Conservation (phyloP, 2,329 filamentous ascomycete genomes). For the Hymenotorrendiella dingleyae region DNA sequence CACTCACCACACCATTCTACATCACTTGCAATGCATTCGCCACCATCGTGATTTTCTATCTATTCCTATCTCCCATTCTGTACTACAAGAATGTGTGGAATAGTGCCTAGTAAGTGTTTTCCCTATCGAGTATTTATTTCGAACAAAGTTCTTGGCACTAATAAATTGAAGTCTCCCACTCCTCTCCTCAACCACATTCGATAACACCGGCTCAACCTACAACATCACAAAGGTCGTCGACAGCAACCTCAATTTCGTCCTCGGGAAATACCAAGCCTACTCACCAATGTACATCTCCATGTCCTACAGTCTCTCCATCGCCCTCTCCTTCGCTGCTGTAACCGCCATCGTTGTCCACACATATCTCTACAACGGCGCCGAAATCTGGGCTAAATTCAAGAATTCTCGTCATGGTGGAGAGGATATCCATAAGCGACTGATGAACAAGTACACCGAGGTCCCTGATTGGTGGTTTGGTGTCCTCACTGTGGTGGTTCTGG, state of each 20-base stretch:
- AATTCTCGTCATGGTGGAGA: not conserved
- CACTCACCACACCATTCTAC: slow-evolving; percentile 56
- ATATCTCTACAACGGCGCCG: slow-evolving; percentile 58
- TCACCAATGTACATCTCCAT: slow-evolving; percentile 69
- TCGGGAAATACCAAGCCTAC: slow-evolving; percentile 59
- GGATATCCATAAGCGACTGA: slow-evolving; percentile 41
- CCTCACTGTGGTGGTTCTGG: slow-evolving; percentile 7
- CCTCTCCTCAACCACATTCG: slow-evolving; percentile 64
- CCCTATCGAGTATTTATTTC: too few relatives aligned
- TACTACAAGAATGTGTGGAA: slow-evolving; percentile 64
- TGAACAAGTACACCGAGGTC: slow-evolving; percentile 47
- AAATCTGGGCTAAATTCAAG: slow-evolving; percentile 46
- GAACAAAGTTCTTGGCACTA: too few relatives aligned
- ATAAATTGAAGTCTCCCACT: slow-evolving; percentile 45
- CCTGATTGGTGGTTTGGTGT: slow-evolving; percentile 51
- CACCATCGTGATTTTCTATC: slow-evolving; percentile 59
- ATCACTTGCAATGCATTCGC: slow-evolving; percentile 68
- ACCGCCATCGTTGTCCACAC: slow-evolving; percentile 61
- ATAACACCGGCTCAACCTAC: slow-evolving; percentile 60
- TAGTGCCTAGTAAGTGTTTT: slow-evolving; percentile 38
- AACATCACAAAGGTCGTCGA: slow-evolving; percentile 59
- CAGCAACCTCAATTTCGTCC: slow-evolving; percentile 54
- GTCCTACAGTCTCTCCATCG: slow-evolving; percentile 64
- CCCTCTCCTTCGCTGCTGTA: slow-evolving; percentile 66
- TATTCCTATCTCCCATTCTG: slow-evolving; percentile 49